phyloP scores from a whole-genome alignment of 768 basidiomycete genomes.

The Myochromella boudieri region DNA sequence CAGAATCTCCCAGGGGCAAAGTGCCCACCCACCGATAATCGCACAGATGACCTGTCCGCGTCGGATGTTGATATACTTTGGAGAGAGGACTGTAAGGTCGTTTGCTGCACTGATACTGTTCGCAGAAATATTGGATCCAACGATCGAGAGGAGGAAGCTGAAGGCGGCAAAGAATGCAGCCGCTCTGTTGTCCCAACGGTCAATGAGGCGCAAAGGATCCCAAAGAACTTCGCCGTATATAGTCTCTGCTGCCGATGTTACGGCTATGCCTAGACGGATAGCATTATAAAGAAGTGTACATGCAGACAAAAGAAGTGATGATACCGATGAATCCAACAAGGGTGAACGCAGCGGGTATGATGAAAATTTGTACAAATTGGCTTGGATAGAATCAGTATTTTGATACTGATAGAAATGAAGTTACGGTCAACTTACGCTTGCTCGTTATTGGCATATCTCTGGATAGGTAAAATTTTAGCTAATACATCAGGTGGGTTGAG shows the following conservation, averaged over 20 bases:
- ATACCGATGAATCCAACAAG: constrained; percentile 68
- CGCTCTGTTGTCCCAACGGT: constrained; percentile 82
- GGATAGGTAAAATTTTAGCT: neutral
- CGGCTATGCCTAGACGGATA: constrained; percentile 69
- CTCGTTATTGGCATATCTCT: constrained; percentile 75
- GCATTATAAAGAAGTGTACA: neutral
- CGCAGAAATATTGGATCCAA: constrained; percentile 76
- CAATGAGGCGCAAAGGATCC: constrained; percentile 78
- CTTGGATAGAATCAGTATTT: too few species aligned
- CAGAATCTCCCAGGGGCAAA: constrained; percentile 89
- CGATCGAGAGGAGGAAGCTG: constrained; percentile 69
- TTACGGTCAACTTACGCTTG: constrained; percentile 57
- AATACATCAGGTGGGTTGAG: neutral
- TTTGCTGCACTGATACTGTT: constrained; percentile 76
- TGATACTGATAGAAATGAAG: too few species aligned
- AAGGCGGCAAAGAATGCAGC: constrained; percentile 84
- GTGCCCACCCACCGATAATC: constrained; percentile 78
- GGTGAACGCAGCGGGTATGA: constrained; percentile 79
- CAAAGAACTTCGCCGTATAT: constrained; percentile 68
- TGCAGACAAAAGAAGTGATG: neutral
- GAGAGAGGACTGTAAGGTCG: constrained; percentile 80
- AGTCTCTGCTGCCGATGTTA: constrained; percentile 71
- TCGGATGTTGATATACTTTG: constrained; percentile 77
- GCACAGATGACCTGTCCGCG: constrained; percentile 81
- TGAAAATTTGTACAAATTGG: constrained; percentile 71